Conservation (phyloP, 2,329 filamentous ascomycete species). For the Gnomoniopsis sp. region DNA sequence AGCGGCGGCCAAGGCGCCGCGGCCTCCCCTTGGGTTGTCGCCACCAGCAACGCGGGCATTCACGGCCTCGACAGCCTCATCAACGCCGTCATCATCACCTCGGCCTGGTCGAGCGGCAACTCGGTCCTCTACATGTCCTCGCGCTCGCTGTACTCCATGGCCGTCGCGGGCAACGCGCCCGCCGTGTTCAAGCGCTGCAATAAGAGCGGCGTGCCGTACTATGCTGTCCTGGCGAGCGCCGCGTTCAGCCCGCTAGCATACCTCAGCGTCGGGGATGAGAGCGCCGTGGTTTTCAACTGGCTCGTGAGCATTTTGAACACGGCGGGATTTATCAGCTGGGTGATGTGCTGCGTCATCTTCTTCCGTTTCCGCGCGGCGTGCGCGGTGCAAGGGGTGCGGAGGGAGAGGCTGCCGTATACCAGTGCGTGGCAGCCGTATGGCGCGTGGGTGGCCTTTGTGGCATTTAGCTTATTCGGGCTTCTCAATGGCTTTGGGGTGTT, state of each 20-base stretch:
- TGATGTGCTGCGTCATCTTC: conserved; percentile 52
- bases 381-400: conserved; percentile 36
- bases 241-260: conserved; percentile 62
- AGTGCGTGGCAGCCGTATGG: conserved; percentile 56
- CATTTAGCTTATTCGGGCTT: conserved; percentile 39
- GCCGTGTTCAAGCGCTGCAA: conserved; percentile 42
- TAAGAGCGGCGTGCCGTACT: conserved; percentile 39
- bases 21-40: conserved; percentile 46
- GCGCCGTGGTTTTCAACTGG: conserved; percentile 60
- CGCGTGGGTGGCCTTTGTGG: conserved; percentile 40
- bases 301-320: conserved; percentile 53
- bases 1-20: conserved; percentile 29
- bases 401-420: conserved; percentile 43
- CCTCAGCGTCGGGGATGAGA: conserved; percentile 52
- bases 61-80: conserved; percentile 59
- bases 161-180: conserved; percentile 44
- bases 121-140: conserved; percentile 31
- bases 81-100: conserved; percentile 61
- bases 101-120: conserved; percentile 32
- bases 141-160: conserved; percentile 41
- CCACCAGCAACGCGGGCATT: conserved; percentile 59
- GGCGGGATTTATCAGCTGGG: conserved; percentile 52
- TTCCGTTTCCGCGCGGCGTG: conserved; percentile 54
- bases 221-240: conserved; percentile 41
- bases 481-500: conserved; percentile 66